Conservation (phyloP, 1,284 basidiomycete species). For the Tilletia horrida region DNA sequence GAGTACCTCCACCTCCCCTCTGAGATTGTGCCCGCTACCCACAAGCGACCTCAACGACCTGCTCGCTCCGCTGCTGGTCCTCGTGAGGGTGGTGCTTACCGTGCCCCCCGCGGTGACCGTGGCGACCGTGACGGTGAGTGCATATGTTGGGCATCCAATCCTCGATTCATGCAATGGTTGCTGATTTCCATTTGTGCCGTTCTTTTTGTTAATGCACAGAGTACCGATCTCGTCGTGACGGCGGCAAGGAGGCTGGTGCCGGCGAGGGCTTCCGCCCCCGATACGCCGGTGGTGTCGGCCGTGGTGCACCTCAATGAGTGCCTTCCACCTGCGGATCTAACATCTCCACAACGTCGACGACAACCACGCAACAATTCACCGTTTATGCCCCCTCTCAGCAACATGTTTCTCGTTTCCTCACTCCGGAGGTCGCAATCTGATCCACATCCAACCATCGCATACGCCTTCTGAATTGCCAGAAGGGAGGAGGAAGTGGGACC, state of each 20-base stretch:
- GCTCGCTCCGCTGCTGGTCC: constrained; percentile 35
- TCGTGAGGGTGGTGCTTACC: constrained; percentile 46
- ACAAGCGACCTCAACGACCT: constrained; percentile 54
- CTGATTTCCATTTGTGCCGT: background rate
- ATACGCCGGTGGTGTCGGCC: constrained; percentile 49
- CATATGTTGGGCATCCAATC: no score
- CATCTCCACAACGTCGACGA: background rate
- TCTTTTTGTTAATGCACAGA: background rate
- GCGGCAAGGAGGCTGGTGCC: constrained; percentile 53
- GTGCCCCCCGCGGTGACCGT: constrained; percentile 49
- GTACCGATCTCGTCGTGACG: constrained; percentile 34
- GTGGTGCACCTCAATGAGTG: constrained; percentile 47
- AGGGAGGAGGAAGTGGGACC: no score
- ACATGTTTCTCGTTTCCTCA: no score
- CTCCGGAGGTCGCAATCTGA: no score
- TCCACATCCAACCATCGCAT: no score
- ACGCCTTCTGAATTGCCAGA: no score
- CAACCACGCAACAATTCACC: no score
- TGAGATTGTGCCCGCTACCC: constrained; percentile 55
- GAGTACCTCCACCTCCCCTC: constrained; percentile 55
- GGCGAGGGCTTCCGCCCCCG: constrained; percentile 53
- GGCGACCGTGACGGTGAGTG: constrained; percentile 46
- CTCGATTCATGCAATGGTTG: background rate
- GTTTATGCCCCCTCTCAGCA: no score
- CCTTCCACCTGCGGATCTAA: background rate